These are phyloP conservation scores for Geranomyces variabilis DNA, from an alignment of 192 early-diverging fungal species.

Conservation along the genomic window DNA sequence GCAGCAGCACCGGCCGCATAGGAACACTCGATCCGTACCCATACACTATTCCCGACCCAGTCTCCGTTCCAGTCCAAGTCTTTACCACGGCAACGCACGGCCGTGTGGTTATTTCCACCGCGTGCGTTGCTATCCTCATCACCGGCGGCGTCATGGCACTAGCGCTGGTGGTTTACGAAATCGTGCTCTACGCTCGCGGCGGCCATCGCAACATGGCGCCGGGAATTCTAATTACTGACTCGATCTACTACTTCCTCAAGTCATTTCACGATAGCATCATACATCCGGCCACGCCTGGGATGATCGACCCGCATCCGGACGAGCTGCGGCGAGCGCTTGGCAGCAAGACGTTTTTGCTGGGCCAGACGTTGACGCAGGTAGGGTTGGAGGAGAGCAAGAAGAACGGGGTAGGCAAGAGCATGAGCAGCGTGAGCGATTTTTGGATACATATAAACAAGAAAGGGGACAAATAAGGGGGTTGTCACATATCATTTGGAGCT, in stretches of 20 bases:
- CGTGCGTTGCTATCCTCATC: not conserved
- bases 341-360: constrained; percentile 5
- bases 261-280: not conserved
- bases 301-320: constrained; percentile 6
- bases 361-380: not conserved
- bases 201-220: not conserved
- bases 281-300: not conserved
- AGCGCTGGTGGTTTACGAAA: not conserved
- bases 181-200: not conserved
- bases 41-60: not conserved
- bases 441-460: too few relatives aligned
- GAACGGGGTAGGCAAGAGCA: too few relatives aligned
- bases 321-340: not conserved
- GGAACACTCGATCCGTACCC: not conserved
- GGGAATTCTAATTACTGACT: not conserved
- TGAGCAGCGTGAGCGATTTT: too few relatives aligned
- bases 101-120: not conserved
- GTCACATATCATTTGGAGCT: too few relatives aligned
- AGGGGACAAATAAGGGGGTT: too few relatives aligned
- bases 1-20: not conserved
- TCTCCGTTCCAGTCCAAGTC: not conserved
- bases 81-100: not conserved
- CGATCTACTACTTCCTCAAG: not conserved
- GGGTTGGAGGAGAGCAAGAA: too few relatives aligned
- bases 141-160: not conserved